Percentiles rank a stretch among this genome's conserved stretches.
phyloP scores from a whole-genome alignment of 345 rosid genomes.

The Acer saccharum region DNA sequence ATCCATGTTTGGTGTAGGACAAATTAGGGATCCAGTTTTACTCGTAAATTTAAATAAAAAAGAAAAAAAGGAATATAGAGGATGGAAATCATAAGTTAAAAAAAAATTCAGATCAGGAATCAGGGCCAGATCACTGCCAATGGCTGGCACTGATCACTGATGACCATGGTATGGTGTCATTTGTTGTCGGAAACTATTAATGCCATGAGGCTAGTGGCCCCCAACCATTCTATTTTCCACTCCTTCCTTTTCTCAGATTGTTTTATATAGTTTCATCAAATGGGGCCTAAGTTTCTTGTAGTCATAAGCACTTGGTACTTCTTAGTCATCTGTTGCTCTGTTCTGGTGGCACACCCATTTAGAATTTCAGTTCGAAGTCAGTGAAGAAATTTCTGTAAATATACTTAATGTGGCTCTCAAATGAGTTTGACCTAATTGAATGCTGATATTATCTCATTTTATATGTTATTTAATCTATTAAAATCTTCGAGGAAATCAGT shows the following conservation, averaged over 20 bases:
- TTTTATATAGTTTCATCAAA: not conserved
- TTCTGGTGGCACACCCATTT: not conserved
- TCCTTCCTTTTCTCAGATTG: not conserved
- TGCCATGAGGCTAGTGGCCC: not conserved
- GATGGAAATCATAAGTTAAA: not conserved
- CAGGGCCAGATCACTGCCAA: not conserved
- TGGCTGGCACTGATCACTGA: not conserved
- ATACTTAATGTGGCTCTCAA: not conserved
- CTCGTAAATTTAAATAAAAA: not conserved
- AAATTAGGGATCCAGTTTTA: not conserved
- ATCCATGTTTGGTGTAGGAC: not conserved
- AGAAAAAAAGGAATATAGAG: not conserved
- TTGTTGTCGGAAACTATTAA: not conserved
- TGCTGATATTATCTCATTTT: not conserved
- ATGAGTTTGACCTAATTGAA: constrained; percentile 2
- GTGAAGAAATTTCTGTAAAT: not conserved
- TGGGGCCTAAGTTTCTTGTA: not conserved
- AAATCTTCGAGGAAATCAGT: not conserved
- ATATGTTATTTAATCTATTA: not conserved
- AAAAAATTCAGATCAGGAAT: not conserved
- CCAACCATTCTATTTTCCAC: not conserved
- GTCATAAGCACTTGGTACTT: not conserved
- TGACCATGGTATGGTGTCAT: not conserved
- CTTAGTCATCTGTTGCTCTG: not conserved
- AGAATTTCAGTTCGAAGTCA: not conserved